Evolutionary conservation across 2,329 filamentous ascomycete species (phyloP).

Genomic region (Chalara sp.): DNA sequence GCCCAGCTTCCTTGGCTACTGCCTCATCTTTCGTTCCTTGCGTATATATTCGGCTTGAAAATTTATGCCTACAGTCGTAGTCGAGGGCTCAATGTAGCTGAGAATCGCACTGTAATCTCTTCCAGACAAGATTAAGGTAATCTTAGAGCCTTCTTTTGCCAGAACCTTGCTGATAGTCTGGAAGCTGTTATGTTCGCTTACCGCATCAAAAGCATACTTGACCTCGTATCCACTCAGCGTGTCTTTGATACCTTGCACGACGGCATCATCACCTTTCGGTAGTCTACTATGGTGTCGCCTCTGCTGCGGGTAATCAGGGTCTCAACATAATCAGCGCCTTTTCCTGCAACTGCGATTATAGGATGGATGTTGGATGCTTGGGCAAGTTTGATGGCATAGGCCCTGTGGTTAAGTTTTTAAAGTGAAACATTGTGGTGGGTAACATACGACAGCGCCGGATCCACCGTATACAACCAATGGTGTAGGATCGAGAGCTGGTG

Average conservation of each 20-base stretch:
- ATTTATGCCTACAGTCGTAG: slow-evolving; percentile 19
- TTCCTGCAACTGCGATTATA: slow-evolving; percentile 49
- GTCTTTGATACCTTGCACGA: slow-evolving; percentile 28
- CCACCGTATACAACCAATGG: slow-evolving; percentile 24
- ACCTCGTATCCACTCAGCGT: slow-evolving; percentile 21
- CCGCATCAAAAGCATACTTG: slow-evolving; percentile 22
- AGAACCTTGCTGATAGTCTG: slow-evolving; percentile 21
- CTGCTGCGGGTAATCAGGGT: slow-evolving; percentile 39
- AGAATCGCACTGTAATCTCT: slow-evolving; percentile 33
- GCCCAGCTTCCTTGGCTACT: slow-evolving; percentile 11
- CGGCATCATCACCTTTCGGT: slow-evolving; percentile 39
- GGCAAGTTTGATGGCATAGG: slow-evolving; percentile 49
- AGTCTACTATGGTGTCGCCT: slow-evolving; percentile 50
- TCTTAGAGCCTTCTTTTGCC: slow-evolving; percentile 22
- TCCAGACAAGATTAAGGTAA: slow-evolving; percentile 34
- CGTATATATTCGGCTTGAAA: slow-evolving; percentile 7
- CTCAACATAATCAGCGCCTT: slow-evolving; percentile 39
- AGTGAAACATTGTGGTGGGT: background rate
- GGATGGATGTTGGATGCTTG: slow-evolving; percentile 45
- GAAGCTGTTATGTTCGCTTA: slow-evolving; percentile 21
- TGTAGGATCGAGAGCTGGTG: slow-evolving; percentile 10
- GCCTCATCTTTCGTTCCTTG: slow-evolving; percentile 9
- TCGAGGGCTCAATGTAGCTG: slow-evolving; percentile 12
- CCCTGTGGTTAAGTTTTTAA: slow-evolving; percentile 24
- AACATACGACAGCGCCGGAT: slow-evolving; percentile 21